phyloP scores from a whole-genome alignment of 371 early-diverging fungal genomes.

The Mortierella sp. region DNA sequence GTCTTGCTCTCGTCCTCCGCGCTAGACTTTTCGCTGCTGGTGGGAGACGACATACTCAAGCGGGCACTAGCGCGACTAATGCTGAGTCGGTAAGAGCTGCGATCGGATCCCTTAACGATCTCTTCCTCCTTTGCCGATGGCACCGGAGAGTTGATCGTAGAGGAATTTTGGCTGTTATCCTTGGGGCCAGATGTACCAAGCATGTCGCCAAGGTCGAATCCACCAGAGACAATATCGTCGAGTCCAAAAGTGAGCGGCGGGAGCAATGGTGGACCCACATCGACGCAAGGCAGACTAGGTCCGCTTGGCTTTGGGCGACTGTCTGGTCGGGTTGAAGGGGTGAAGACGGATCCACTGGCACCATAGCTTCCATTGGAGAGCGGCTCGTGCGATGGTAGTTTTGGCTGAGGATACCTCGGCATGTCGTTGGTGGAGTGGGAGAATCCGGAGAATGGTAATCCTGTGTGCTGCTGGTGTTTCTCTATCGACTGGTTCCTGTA shows the following conservation, averaged over 20 bases:
- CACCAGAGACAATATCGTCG: constrained; percentile 32
- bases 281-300: constrained; percentile 15
- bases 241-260: constrained; percentile 48
- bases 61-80: constrained; percentile 29
- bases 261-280: constrained; percentile 47
- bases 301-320: constrained; percentile 18
- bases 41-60: constrained; percentile 33
- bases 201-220: constrained; percentile 48
- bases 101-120: constrained; percentile 28
- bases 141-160: constrained; percentile 11
- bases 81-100: constrained; percentile 33
- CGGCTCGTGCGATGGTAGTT: background rate
- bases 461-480: background rate
- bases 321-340: constrained; percentile 19
- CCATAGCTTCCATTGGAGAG: constrained; percentile 12
- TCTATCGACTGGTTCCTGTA: constrained; percentile 9
- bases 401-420: background rate
- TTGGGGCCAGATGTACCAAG: constrained; percentile 15
- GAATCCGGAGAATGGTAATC: background rate
- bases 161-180: constrained; percentile 7
- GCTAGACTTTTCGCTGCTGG: constrained; percentile 16
- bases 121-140: constrained; percentile 28
- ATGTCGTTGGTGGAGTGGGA: background rate
- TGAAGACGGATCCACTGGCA: background rate
- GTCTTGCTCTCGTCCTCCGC: constrained; percentile 9